Evolutionary conservation across 371 early-diverging fungal species (phyloP).

Genomic region (Mucor lusitanicus): DNA sequence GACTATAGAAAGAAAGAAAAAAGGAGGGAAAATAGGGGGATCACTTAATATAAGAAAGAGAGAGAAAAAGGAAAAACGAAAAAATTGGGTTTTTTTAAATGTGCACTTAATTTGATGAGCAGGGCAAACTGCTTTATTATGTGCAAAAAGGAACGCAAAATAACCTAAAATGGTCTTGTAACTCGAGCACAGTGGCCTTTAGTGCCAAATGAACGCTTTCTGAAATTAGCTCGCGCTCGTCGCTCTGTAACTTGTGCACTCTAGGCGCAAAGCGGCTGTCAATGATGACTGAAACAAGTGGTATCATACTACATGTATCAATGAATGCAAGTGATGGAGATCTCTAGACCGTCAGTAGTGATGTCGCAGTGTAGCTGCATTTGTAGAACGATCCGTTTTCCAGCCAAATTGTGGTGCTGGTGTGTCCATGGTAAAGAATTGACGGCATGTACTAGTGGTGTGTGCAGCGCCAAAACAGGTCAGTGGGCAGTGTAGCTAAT

Average conservation of each 20-base stretch:
- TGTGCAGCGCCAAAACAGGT: constrained; percentile 5
- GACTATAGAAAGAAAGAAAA: neutral
- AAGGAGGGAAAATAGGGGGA: constrained; percentile 1
- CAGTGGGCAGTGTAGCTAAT: constrained; percentile 5
- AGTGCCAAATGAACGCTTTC: neutral
- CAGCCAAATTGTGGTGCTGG: no score
- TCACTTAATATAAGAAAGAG: neutral
- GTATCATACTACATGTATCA: no score
- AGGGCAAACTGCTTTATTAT: constrained; percentile 4
- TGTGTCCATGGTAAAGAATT: no score
- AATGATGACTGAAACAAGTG: no score
- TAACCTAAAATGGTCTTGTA: constrained; percentile 16
- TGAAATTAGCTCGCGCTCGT: neutral
- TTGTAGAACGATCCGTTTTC: no score
- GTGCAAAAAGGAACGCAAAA: constrained; percentile 22
- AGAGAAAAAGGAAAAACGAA: constrained; percentile 7
- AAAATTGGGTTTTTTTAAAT: neutral
- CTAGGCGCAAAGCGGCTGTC: no score
- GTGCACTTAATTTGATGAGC: neutral
- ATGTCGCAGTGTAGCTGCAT: no score
- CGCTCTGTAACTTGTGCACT: no score
- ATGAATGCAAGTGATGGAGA: no score
- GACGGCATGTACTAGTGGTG: no score
- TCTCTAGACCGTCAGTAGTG: no score
- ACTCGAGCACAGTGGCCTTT: constrained; percentile 11